Conservation (phyloP, 768 basidiomycete species). For the Tylopilus subfusipes region DNA sequence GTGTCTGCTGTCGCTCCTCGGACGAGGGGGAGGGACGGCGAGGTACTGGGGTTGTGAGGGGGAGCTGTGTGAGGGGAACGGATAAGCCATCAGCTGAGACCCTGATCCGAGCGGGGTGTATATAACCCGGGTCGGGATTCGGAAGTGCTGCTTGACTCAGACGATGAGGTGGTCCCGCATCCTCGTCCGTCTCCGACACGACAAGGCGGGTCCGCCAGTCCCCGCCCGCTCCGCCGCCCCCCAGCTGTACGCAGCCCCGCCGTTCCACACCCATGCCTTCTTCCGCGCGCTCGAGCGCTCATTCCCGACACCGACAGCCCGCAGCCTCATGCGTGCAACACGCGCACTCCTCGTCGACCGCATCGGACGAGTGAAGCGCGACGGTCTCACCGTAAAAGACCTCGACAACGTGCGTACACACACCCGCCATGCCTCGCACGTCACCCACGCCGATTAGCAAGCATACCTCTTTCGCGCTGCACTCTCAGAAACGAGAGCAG, state of each 20-base stretch:
- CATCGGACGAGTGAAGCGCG: conserved; percentile 63
- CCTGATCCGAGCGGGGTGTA: background rate
- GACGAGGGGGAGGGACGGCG: background rate
- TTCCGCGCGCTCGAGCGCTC: conserved; percentile 66
- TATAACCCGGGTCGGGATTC: conserved; percentile 16
- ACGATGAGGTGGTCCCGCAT: conserved; percentile 7
- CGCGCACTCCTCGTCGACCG: conserved; percentile 77
- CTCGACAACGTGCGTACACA: conserved; percentile 65
- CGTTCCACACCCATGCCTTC: conserved; percentile 82
- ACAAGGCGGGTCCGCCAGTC: conserved; percentile 14
- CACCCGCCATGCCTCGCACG: background rate
- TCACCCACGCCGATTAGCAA: conserved; percentile 51
- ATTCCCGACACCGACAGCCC: conserved; percentile 70
- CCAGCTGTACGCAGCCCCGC: conserved; percentile 61
- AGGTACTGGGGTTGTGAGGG: conserved; percentile 1
- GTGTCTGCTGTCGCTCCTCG: conserved; percentile 20
- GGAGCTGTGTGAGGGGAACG: conserved; percentile 16
- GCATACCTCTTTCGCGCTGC: conserved; percentile 95
- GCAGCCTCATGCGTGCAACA: conserved; percentile 80
- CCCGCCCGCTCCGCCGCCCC: conserved; percentile 18
- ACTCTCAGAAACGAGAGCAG: conserved; percentile 82
- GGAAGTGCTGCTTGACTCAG: background rate
- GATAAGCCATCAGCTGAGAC: conserved; percentile 18
- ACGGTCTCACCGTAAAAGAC: conserved; percentile 72
- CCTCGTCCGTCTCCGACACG: conserved; percentile 16